Evolutionary conservation across 1,284 basidiomycete genomes (phyloP), one percentile per base, ranked within the genome.

Genomic region (Ceratobasidium sp.): DNA sequence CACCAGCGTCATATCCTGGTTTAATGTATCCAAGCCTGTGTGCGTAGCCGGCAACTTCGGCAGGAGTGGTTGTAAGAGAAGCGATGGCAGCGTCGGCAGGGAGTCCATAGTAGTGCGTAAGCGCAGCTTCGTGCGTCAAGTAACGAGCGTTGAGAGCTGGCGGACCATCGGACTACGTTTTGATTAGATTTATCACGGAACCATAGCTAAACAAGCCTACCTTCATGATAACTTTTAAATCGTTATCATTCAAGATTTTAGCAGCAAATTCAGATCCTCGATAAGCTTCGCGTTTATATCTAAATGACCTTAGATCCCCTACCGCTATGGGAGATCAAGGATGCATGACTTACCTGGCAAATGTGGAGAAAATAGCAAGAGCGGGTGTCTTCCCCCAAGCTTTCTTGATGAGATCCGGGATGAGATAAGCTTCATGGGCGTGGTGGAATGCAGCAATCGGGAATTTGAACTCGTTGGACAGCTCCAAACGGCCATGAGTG

Each of bases 271-370:
- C 94, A 3, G 94, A 93, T 3, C 93, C 95, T 46, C 95, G 89
- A 85, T 93, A 97, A 0, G 94, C 90, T 83, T 97, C 95, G 15
- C 93, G 91, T 85, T 97, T 97, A 86, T 94, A n/a, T n/a, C n/a
- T n/a, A n/a, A n/a, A n/a, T n/a, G n/a, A n/a, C n/a, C n/a, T n/a
- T n/a, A n/a, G n/a, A n/a, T n/a, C n/a, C n/a, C n/a, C n/a, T n/a
- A n/a, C n/a, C n/a, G n/a, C n/a, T n/a, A n/a, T n/a, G n/a, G n/a
- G n/a, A n/a, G n/a, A n/a, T n/a, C n/a, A n/a, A n/a, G n/a, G n/a
- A n/a, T n/a, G n/a, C 80, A 88, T 87, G 87, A 84, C 84, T 81
- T 87, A 89, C 55, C 90, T 86, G 75, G 86, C 86, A 80, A 89
- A 89, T 3, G 91, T 93, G 1, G 93, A 92, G 46, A 96, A 96